A percentile compares a stretch with the other conserved stretches of the same genome.
Conservation (phyloP, 352 stramenopile species). For the Pythium sukuiense region DNA sequence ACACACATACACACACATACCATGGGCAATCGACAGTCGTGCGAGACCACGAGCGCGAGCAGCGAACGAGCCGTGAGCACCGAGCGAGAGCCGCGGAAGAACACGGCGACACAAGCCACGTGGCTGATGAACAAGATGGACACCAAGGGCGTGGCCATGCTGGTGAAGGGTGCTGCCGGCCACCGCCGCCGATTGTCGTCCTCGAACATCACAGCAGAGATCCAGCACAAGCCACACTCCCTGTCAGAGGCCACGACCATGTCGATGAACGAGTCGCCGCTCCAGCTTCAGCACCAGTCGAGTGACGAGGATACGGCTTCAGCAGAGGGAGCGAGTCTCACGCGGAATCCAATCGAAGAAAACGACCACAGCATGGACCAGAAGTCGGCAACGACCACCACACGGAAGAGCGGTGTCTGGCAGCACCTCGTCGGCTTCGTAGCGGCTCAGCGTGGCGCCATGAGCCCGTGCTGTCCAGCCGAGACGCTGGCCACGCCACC, state of each 20-base stretch:
- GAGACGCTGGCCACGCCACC: background rate
- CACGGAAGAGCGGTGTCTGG: conserved; percentile 7
- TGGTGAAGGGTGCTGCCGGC: background rate
- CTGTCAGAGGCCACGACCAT: conserved; percentile 53
- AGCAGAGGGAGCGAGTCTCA: background rate
- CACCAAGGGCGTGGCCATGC: conserved; percentile 8
- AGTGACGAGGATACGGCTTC: conserved; percentile 34
- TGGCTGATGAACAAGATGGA: conserved; percentile 15
- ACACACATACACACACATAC: background rate
- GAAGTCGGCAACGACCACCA: background rate
- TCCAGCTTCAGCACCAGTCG: conserved; percentile 12
- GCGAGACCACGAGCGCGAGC: background rate
- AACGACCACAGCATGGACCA: background rate
- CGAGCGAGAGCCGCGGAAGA: background rate
- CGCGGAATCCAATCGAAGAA: conserved; percentile 1
- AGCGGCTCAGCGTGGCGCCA: conserved; percentile 5
- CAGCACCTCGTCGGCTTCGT: conserved; percentile 23
- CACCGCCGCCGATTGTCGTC: conserved; percentile 11
- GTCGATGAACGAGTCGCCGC: conserved; percentile 28
- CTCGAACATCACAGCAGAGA: conserved; percentile 8
- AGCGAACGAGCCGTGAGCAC: background rate
- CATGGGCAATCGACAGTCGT: conserved; percentile 5
- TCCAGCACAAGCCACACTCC: conserved; percentile 41
- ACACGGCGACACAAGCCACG: background rate
- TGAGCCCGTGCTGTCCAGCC: conserved; percentile 13